A percentile compares a stretch with the other conserved stretches of the same genome.
phyloP scores from a whole-genome alignment of 768 basidiomycete genomes.

The Xerocomus brunneocitrinus region DNA sequence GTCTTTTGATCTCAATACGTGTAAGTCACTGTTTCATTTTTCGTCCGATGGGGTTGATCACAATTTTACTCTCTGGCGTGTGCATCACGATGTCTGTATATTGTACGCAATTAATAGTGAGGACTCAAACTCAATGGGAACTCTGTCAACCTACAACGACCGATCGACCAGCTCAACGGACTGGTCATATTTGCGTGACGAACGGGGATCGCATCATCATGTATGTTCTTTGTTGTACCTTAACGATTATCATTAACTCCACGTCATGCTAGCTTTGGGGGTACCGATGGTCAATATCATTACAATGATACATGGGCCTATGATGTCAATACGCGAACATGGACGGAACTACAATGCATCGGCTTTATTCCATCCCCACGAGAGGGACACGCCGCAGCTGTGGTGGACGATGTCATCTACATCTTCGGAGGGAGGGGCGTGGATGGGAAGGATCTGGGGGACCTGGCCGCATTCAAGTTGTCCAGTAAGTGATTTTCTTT shows the following conservation, averaged over 20 bases:
- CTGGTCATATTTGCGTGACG: constrained; percentile 88
- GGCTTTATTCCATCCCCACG: constrained; percentile 94
- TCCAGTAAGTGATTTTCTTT: constrained; percentile 61
- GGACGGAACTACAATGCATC: constrained; percentile 93
- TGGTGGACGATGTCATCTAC: constrained; percentile 97
- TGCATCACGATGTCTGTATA: not conserved
- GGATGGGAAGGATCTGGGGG: constrained; percentile 92
- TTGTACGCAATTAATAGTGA: constrained; percentile 46
- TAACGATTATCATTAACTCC: constrained; percentile 13
- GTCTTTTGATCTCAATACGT: constrained; percentile 91
- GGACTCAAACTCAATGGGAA: constrained; percentile 83
- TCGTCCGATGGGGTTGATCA: not conserved
- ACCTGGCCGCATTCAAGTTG: constrained; percentile 95
- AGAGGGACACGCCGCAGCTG: constrained; percentile 93
- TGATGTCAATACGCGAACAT: constrained; percentile 71
- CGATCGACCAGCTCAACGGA: constrained; percentile 73
- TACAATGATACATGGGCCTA: constrained; percentile 99
- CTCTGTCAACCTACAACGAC: constrained; percentile 56
- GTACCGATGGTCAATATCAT: constrained; percentile 97
- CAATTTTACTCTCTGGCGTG: not conserved
- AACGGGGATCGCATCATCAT: constrained; percentile 79
- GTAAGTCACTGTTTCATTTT: constrained; percentile 44
- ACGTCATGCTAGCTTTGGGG: constrained; percentile 70
- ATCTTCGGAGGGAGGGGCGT: constrained; percentile 96
- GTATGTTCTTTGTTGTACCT: constrained; percentile 42